A percentile compares a stretch with the other conserved stretches of the same genome.
phyloP scores from a whole-genome alignment of 768 basidiomycete genomes.

The Pleurotus salmoneostramineus region DNA sequence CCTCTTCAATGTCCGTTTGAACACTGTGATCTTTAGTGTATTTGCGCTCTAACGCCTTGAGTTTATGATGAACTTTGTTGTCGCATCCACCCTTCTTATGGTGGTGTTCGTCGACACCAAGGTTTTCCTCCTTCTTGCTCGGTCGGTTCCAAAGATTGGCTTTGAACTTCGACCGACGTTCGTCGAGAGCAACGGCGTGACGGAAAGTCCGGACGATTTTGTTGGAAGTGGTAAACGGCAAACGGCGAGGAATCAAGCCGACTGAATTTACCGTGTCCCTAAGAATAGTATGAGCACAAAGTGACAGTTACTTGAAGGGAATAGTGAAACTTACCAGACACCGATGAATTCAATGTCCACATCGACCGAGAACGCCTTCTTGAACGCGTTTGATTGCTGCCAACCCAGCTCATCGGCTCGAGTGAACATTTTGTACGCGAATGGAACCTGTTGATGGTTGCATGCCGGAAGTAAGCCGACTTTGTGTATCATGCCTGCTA shows the following conservation, averaged over 20 bases:
- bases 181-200: conserved; percentile 44
- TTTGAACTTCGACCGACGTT: conserved; percentile 31
- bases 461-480: conserved; percentile 38
- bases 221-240: conserved; percentile 24
- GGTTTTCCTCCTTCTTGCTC: conserved; percentile 18
- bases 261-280: conserved; percentile 49
- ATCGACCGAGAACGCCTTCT: conserved; percentile 15
- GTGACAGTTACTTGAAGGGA: not conserved
- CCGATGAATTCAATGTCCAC: conserved; percentile 41
- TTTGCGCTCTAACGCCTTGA: conserved; percentile 26
- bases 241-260: conserved; percentile 24
- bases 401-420: not conserved
- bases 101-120: conserved; percentile 18
- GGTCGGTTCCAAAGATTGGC: conserved; percentile 45
- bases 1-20: conserved; percentile 17
- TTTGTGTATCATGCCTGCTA: conserved; percentile 40
- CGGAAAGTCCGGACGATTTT: conserved; percentile 36
- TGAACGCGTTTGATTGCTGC: conserved; percentile 11
- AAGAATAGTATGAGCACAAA: not conserved
- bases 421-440: conserved; percentile 8
- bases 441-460: conserved; percentile 37
- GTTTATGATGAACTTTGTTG: conserved; percentile 15
- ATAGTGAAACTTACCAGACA: conserved; percentile 27
- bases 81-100: conserved; percentile 6
- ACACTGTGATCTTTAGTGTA: conserved; percentile 21